Conservation (phyloP, 371 early-diverging fungal genomes). For the Neoconidiobolus thromboides region DNA sequence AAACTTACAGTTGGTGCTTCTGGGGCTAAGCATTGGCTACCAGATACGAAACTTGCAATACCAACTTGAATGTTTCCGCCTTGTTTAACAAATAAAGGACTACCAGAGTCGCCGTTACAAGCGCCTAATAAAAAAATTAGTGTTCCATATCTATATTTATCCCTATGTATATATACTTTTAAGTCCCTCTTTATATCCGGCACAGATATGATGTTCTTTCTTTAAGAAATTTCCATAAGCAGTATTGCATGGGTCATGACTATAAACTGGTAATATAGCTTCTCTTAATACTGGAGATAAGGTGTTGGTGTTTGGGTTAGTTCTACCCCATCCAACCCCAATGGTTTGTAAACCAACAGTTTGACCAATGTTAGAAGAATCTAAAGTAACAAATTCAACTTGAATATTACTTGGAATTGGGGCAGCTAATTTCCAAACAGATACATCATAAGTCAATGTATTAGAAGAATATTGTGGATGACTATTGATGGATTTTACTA, state of each 20-base stretch:
- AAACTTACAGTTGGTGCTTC: not conserved
- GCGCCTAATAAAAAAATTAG: not conserved
- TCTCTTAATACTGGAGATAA: not conserved
- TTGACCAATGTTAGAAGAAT: not conserved
- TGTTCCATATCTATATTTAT: not conserved
- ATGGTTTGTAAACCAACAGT: not conserved
- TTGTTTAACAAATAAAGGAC: not conserved
- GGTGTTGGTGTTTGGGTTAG: not conserved
- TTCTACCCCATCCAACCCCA: not conserved
- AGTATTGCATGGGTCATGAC: not conserved
- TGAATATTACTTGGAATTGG: not conserved
- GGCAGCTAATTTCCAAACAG: not conserved
- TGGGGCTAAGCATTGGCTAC: not conserved
- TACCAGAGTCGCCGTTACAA: not conserved
- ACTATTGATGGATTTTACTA: not conserved
- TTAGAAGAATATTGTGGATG: not conserved
- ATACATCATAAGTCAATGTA: not conserved
- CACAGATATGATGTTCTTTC: not conserved
- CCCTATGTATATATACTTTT: not conserved
- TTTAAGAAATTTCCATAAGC: not conserved
- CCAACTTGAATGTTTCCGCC: not conserved
- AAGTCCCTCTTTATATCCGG: not conserved
- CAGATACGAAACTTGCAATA: not conserved
- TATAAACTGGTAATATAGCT: not conserved
- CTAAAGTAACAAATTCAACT: not conserved